Evolutionary conservation across 2,329 filamentous ascomycete genomes (phyloP), one percentile per base, ranked within the genome.

Genomic region (Metarhizium guizhouense): DNA sequence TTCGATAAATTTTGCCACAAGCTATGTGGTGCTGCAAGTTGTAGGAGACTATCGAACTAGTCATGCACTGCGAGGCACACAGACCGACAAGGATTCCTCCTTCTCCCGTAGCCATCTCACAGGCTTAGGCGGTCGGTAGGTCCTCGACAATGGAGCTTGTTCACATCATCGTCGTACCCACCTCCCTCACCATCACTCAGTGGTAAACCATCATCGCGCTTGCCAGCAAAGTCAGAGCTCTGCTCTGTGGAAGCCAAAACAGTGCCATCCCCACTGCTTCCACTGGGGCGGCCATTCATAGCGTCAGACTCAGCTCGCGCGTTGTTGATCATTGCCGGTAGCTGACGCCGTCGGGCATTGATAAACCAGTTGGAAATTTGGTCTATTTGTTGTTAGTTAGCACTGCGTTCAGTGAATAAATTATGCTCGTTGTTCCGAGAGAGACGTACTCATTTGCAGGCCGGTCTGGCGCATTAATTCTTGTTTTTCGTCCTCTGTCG

Each of bases 401-500:
- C 11, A 11, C 14, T 51, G 16, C 11, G 1, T 6, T 40, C 3
- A 18, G 45, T 6, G 8, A 25, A 6, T 10, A 30, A 29, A 13
- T 42, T 42, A 42, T 14, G 29, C 18, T 34, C n/a, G 40, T 14
- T 8, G 20, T 6, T 14, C 10, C 11, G 8, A 18, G 7, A 57
- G 51, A 61, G 67, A 81, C 84, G 75, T 77, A 83, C 87, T 92
- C 74, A 95, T 86, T 54, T 88, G 86, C 32, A 96, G 75, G 1
- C 84, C 84, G 1, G 90, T 95, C 65, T 84, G 77, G 50, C 80
- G 79, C 78, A 91, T 90, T 51, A 95, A 77, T 57, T 88, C 82
- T 66, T 92, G 83, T 71, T 95, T 95, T 72, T 95, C 87, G 59
- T 95, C 89, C 69, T 95, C 89, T 4, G 85, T 91, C 1, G 90